Evolutionary conservation across 495 filamentous ascomycete species (phyloP), one percentile per base, ranked within the genome.

Genomic region (Aspergillus asperescens): DNA sequence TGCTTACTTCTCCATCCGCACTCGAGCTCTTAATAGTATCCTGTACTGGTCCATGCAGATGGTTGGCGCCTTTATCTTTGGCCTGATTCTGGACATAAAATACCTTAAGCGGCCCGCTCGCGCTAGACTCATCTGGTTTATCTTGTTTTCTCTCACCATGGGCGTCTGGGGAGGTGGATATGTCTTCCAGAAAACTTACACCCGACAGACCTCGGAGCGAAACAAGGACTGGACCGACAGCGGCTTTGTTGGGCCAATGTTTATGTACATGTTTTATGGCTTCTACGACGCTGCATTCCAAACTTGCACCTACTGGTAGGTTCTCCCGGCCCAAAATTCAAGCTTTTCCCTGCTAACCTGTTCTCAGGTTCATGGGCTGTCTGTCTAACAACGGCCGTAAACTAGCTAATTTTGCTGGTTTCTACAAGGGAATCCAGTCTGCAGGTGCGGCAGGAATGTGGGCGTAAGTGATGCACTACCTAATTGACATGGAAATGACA

Each of bases 391-490:
- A 93, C 40, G 81, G 85, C 55, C 87, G 90, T 62, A 94, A 90
- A 62, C 78, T 92, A 18, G 92, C 92, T 71, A 95, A 96, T 74
- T 87, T 93, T 61, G 83, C 89, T 27, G 92, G 92, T 48, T 96
- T 92, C 77, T 96, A 95, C 79, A 96, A 96, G 64, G 89, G 88
- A n/a, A 87, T 97, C 59, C 92, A 96, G 70, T 93, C 88, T 24
- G 90, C 89, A n/a, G 92, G 90, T 54, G 82, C 84, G 6, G 91
- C 90, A n/a, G 80, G 92, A 41, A 88, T 86, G 62, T 96, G 87
- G 88, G 77, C 84, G 72, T 74, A 68, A 62, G 66, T 63, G 15
- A 48, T 22, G 67, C 12, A 40, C 5, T 34, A 9, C 27, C 18
- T 34, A 6, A 44, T 23, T 22, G 5, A 19, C 18, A 2, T 6